phyloP scores from a whole-genome alignment of 1,139 yeast genomes.

The Pichia norvegensis region DNA sequence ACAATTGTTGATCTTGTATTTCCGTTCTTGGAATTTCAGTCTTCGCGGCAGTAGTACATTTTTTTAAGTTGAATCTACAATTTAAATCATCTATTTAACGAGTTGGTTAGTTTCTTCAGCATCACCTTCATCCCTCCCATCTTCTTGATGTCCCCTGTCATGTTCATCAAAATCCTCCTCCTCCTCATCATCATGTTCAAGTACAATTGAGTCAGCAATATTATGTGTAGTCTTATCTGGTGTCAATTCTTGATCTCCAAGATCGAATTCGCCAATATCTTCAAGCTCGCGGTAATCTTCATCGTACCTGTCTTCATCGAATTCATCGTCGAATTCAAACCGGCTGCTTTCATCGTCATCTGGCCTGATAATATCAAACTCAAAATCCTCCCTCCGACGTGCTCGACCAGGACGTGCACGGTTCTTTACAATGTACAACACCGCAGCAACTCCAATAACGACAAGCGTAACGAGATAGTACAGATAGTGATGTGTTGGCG shows the following conservation, averaged over 20 bases:
- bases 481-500: conserved; percentile 28
- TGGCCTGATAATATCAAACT: conserved; percentile 70
- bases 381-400: conserved; percentile 68
- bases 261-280: conserved; percentile 10
- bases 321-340: conserved; percentile 18
- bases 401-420: conserved; percentile 43
- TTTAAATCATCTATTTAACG: not conserved
- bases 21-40: not conserved
- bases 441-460: conserved; percentile 48
- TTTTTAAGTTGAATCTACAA: too few relatives aligned
- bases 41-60: too few relatives aligned
- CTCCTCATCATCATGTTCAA: conserved; percentile 2
- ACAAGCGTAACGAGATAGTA: conserved; percentile 52
- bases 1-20: not conserved
- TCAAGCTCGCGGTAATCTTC: conserved; percentile 6
- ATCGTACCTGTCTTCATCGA: conserved; percentile 10
- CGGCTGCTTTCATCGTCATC: conserved; percentile 40
- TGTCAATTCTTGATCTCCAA: conserved; percentile 3
- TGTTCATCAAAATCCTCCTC: not conserved
- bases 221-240: conserved; percentile 6
- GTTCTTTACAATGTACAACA: conserved; percentile 39
- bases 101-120: not conserved
- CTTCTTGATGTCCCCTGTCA: too few relatives aligned
- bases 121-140: too few relatives aligned
- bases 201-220: conserved; percentile 2